phyloP scores from a whole-genome alignment of 1,139 yeast species.

The Saccharomycopsis hybrid region DNA sequence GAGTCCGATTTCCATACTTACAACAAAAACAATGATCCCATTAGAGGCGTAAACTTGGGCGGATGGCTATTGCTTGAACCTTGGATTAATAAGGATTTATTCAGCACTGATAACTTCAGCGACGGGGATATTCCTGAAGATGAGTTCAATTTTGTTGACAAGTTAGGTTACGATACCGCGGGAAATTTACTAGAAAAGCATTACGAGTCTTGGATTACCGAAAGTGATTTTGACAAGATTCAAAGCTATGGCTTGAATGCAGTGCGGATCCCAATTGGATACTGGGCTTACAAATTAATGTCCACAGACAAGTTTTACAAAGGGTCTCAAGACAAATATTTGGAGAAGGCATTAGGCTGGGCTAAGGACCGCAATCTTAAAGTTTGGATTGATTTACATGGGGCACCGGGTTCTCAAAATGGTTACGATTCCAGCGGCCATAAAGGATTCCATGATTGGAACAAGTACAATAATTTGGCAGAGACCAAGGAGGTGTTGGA shows the following conservation, averaged over 20 bases:
- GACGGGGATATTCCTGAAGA: constrained; percentile 62
- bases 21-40: constrained; percentile 22
- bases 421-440: constrained; percentile 94
- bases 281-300: constrained; percentile 79
- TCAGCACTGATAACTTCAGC: constrained; percentile 30
- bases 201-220: constrained; percentile 77
- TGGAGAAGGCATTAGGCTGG: constrained; percentile 78
- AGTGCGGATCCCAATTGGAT: constrained; percentile 89
- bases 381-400: constrained; percentile 92
- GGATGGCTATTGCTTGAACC: constrained; percentile 92
- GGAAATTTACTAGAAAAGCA: constrained; percentile 48
- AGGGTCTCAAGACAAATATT: constrained; percentile 72
- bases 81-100: constrained; percentile 75
- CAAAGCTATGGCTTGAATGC: constrained; percentile 66
- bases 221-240: constrained; percentile 61
- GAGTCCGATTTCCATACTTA: neutral
- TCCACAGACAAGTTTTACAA: constrained; percentile 78
- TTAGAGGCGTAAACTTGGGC: constrained; percentile 80
- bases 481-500: constrained; percentile 49
- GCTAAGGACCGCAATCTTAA: constrained; percentile 53
- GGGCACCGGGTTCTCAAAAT: constrained; percentile 94
- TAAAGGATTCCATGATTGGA: constrained; percentile 60
- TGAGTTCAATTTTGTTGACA: constrained; percentile 65
- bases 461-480: constrained; percentile 41
- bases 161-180: constrained; percentile 59